phyloP scores from a whole-genome alignment of 352 stramenopile species.

The Elongisporangium prolatum region DNA sequence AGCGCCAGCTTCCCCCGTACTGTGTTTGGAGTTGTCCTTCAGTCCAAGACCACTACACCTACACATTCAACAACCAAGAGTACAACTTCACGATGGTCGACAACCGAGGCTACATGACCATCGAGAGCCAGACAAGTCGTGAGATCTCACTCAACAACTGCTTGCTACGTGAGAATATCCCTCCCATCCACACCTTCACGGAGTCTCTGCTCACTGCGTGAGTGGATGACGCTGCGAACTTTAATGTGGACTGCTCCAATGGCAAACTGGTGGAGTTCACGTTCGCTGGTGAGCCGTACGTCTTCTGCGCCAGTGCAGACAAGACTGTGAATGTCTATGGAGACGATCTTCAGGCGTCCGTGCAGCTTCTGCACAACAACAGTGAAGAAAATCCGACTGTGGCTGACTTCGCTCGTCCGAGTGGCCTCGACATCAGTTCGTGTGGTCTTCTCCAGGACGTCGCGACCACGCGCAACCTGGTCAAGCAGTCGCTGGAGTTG shows the following conservation, averaged over 20 bases:
- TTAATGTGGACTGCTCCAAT: slow-evolving; percentile 5
- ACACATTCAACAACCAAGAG: slow-evolving; percentile 12
- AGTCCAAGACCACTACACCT: too few species aligned
- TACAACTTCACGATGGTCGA: slow-evolving; percentile 31
- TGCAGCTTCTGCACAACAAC: neutral
- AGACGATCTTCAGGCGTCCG: neutral
- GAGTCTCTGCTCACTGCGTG: slow-evolving; percentile 19
- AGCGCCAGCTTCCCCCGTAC: too few species aligned
- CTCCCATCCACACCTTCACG: slow-evolving; percentile 13
- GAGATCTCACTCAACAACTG: slow-evolving; percentile 14
- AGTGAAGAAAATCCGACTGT: neutral
- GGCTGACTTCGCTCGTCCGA: neutral
- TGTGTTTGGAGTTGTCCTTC: too few species aligned
- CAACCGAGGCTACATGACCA: slow-evolving; percentile 16
- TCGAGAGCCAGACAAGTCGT: slow-evolving; percentile 7
- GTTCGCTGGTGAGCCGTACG: slow-evolving; percentile 29
- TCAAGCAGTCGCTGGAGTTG: neutral
- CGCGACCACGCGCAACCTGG: neutral
- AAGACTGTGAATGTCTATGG: neutral
- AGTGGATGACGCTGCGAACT: slow-evolving; percentile 16
- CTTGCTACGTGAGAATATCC: slow-evolving; percentile 15
- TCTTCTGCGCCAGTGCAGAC: slow-evolving; percentile 19
- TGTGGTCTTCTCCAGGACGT: neutral
- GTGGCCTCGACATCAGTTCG: neutral
- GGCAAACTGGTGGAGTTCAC: slow-evolving; percentile 24